phyloP scores from a whole-genome alignment of 768 basidiomycete genomes.

The Suillus decipiens region DNA sequence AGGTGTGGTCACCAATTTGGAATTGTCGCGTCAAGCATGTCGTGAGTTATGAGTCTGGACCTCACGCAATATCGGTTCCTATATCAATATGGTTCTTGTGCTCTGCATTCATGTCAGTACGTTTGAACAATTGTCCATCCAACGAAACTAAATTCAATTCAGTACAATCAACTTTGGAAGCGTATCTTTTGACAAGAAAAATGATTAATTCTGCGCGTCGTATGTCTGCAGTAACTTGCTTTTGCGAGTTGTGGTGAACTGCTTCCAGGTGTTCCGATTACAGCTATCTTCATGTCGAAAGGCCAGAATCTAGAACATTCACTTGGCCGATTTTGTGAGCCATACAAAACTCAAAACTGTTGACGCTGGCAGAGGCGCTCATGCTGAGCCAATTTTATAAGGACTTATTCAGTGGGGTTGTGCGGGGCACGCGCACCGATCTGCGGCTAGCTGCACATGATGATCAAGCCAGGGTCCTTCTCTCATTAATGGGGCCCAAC shows the following conservation, averaged over 20 bases:
- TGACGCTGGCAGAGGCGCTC: too few species aligned
- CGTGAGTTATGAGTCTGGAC: too few species aligned
- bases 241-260: background rate
- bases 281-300: too few species aligned
- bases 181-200: background rate
- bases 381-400: too few species aligned
- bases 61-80: background rate
- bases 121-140: background rate
- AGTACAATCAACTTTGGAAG: background rate
- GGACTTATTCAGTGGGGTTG: too few species aligned
- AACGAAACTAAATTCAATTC: background rate
- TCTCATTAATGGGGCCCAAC: too few species aligned
- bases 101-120: background rate
- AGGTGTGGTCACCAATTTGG: background rate
- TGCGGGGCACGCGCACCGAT: too few species aligned
- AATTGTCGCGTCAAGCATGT: background rate
- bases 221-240: background rate
- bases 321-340: too few species aligned
- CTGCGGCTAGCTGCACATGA: too few species aligned
- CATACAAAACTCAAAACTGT: too few species aligned
- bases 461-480: too few species aligned
- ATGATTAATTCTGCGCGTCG: background rate
- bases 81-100: background rate
- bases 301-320: too few species aligned
- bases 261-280: background rate